Evolutionary conservation across 805 yeast species (phyloP).

Genomic region (Yarrowia phangngaensis): DNA sequence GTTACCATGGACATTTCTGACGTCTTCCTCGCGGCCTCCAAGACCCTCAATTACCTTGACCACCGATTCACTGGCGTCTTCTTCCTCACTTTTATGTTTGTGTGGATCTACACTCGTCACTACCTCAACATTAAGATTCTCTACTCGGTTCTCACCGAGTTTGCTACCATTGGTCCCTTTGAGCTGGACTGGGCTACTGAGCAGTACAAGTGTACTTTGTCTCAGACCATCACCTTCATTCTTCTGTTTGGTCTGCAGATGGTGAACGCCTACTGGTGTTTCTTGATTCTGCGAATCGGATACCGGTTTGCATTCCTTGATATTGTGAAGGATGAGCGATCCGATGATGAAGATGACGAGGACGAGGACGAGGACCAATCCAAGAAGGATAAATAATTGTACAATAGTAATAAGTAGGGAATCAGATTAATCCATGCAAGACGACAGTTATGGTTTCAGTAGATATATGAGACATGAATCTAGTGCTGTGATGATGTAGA

Average conservation of each 20-base stretch:
- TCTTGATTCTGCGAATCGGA: conserved; percentile 71
- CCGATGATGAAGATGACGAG: conserved; percentile 73
- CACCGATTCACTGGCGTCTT: conserved; percentile 59
- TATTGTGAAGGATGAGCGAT: conserved; percentile 72
- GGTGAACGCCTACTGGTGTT: conserved; percentile 85
- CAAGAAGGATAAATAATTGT: conserved; percentile 14
- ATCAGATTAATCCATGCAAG: too few relatives aligned
- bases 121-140: conserved; percentile 74
- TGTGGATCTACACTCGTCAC: conserved; percentile 90
- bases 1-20: conserved; percentile 96
- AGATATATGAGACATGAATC: too few relatives aligned
- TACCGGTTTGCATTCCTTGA: conserved; percentile 61
- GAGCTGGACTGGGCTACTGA: conserved; percentile 79
- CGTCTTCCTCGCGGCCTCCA: conserved; percentile 77
- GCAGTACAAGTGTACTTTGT: conserved; percentile 94
- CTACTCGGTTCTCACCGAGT: conserved; percentile 61
- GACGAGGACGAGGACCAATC: conserved; percentile 40
- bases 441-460: too few relatives aligned
- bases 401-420: too few relatives aligned
- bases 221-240: conserved; percentile 82
- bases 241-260: conserved; percentile 77
- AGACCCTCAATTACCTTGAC: conserved; percentile 81
- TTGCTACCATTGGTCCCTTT: conserved; percentile 77
- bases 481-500: too few relatives aligned
- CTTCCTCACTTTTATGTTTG: conserved; percentile 60